Base-by-base conservation (phyloP, 2,329 filamentous ascomycete species). In the Fusarium musae region DNA sequence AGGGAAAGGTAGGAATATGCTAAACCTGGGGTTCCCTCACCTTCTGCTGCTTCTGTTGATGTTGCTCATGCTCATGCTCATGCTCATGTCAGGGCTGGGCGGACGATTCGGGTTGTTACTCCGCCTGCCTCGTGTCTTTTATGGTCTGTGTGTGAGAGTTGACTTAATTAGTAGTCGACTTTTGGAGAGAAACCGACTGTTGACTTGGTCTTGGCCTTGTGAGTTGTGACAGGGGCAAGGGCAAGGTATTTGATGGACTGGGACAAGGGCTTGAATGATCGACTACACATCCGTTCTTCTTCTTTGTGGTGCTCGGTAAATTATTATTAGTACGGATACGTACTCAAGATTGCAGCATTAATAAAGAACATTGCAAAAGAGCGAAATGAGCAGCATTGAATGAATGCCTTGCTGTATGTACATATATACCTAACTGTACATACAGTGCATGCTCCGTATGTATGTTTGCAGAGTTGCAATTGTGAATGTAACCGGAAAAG, bases 41-140 rank as follows among this genome's bases (percentile, higher is more conserved):
- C 23, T 73, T 70, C 49, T 50, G 46, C 28, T 16, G 46, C 46
- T 50, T 23, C 53, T 70, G 26, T 43, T 70, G 26, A 13, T 42
- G 39, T n/a, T 42, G 39, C 42, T 44, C 42, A 44, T 43, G 49
- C 62, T 72, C 43, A 57, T 49, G 39, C 42, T 44, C 42, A 44
- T 43, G 49, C 62, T 72, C 43, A 57, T 49, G 58, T 66, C 70
- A 70, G 65, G 70, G 59, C 70, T 62, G 60, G 63, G 44, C 65
- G 69, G 73, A 64, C 61, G 57, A 64, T 72, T 76, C 69, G 68
- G 74, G 72, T 59, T 67, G 72, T 47, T 62, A 59, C 71, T 73
- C 72, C 73, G 72, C 70, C 69, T 70, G 66, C 54, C 66, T 74
- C 59, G 63, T 74, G 56, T 70, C 50, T 65, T 72, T 65, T 60